A percentile compares a stretch with the other conserved stretches of the same genome.
phyloP scores from a whole-genome alignment of 2,329 filamentous ascomycete genomes.

The Cordyceps javanica region DNA sequence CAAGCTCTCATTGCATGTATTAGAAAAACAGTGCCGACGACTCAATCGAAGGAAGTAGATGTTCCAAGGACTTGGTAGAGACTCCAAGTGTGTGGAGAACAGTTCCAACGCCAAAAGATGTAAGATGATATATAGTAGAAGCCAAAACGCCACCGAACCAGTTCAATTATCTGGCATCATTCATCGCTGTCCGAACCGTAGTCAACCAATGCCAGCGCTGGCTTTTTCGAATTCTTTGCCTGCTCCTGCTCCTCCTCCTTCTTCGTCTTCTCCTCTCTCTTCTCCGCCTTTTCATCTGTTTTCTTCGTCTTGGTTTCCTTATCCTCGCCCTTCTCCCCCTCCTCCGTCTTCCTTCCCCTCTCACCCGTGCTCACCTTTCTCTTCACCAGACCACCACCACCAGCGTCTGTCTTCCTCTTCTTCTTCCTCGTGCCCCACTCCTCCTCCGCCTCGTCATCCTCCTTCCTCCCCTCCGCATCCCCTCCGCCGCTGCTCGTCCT shows the following conservation, averaged over 20 bases:
- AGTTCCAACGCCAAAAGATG: background rate
- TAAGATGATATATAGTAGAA: background rate
- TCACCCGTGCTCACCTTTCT: slow-evolving; percentile 11
- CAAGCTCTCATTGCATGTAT: too few relatives aligned
- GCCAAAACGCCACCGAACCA: slow-evolving; percentile 7
- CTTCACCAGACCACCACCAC: slow-evolving; percentile 15
- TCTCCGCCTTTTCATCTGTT: too few relatives aligned
- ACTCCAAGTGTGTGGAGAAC: too few relatives aligned
- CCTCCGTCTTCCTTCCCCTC: slow-evolving; percentile 14
- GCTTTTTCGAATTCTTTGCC: background rate
- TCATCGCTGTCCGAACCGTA: slow-evolving; percentile 52
- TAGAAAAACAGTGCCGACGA: too few relatives aligned
- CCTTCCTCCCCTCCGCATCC: slow-evolving; percentile 14
- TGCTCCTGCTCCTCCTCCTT: slow-evolving; percentile 16
- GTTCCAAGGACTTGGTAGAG: too few relatives aligned
- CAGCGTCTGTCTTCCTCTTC: slow-evolving; percentile 19
- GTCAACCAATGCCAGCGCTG: slow-evolving; percentile 39
- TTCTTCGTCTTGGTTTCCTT: too few relatives aligned
- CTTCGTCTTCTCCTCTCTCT: slow-evolving; percentile 13
- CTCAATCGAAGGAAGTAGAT: too few relatives aligned
- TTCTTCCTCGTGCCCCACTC: slow-evolving; percentile 23
- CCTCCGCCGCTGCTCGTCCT: slow-evolving; percentile 16
- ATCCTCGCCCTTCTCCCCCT: slow-evolving; percentile 19
- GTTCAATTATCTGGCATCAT: background rate
- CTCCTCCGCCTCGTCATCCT: slow-evolving; percentile 6